Base-by-base conservation (phyloP, 2,329 filamentous ascomycete species). In the Alternaria longipes region DNA sequence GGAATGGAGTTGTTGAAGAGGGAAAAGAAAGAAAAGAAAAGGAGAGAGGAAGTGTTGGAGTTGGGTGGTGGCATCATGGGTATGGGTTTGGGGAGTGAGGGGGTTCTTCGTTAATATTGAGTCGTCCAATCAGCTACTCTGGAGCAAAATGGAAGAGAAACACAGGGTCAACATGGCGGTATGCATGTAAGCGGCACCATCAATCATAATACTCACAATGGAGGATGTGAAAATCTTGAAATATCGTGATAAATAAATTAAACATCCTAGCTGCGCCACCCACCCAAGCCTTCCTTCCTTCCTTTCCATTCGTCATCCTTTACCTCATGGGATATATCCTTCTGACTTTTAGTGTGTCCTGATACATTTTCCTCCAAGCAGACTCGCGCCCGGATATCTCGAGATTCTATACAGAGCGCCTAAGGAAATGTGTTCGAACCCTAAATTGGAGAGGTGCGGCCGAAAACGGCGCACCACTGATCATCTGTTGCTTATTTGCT, bases 11-110 rank as follows among this genome's bases (percentile, higher is more conserved):
- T 20, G 34, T 45, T 51, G 26, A 56, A 11, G 50, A 54, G 46
- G 53, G 56, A 46, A 42, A 63, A 53, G 58, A 63, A 30, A 41
- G 57, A 30, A 20, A 56, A 51, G 40, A 51, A 59, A 61, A 59
- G 54, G 60, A 60, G 57, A 56, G 47, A 63, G 46, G 64, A 67
- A 49, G 54, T 64, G 22, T 47, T 59, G 16, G 69, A 65, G 55
- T 54, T 68, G 50, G 59, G 66, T 1, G 54, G 55, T 20, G 60
- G 59, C 22, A 45, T 59, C 26, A 50, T 49, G 52, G 54, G 18
- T 22, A 18, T 36, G 24, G 24, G 28, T 8, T 22, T 26, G 44
- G 38, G 26, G 14, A 50, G 16, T 3, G 69, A 73, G 47, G 60
- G 58, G 7, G 50, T 50, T 20, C 60, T 73, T 28, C 63, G 71